Base-by-base conservation (phyloP, 176 grass and related monocot genomes). In the Tillandsia fasciculata region DNA sequence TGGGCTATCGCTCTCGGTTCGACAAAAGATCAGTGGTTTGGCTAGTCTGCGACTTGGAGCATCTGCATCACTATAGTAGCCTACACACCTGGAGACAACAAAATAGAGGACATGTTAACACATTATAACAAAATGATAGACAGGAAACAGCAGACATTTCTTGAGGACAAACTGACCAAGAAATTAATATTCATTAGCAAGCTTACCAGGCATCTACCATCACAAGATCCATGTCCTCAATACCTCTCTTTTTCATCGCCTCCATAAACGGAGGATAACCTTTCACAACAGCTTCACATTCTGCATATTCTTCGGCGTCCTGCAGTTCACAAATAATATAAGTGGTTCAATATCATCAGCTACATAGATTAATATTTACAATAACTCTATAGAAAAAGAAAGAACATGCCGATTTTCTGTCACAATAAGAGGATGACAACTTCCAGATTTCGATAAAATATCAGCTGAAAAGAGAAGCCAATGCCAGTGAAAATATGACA, bases 191-290 rank as follows among this genome's bases (percentile, higher is more conserved):
- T 27, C 67, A n/a, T 12, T 18, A 73, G 56, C 48, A 42, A 72
- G 24, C 80, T 84, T 86, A 99, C 95, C 95, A 99, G 57, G 90
- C 90, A 86, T 99, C 95, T 64, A 99, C 95, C 95, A 99, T 99
- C 49, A 99, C 90, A 71, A 99, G 95, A 59, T 99, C 95, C 95
- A 99, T 99, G 66, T 99, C 95, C 52, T 99, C 95, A 22, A 99
- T 87, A 18, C 95, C 95, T 84, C 95, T 93, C 88, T 81, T 93
- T 73, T 87, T 94, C 95, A 99, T 99, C 72, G 90, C 95, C 86
- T 99, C 95, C 72, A 99, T 80, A 64, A 99, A 99, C 65, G 84
- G 84, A 69, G 95, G 90, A 69, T 93, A 90, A 84, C 71, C 78
- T 80, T 99, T 99, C 12, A 99, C 95, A 49, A 71, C 84, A 69